phyloP scores from a whole-genome alignment of 2,329 filamentous ascomycete species.

The Periconia sp. region DNA sequence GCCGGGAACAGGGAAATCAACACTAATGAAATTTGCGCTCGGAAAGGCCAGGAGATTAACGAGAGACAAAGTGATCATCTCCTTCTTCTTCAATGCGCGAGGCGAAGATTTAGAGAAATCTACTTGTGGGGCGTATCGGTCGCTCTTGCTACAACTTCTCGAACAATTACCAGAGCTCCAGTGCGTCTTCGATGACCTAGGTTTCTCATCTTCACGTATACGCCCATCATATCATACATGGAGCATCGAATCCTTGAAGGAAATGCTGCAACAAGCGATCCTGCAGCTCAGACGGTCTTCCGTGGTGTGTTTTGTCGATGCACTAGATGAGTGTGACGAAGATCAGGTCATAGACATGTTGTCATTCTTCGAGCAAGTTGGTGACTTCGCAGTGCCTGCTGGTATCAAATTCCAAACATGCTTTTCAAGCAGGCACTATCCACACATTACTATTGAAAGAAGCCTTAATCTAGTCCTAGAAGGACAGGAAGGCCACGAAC shows the following conservation, averaged over 20 bases:
- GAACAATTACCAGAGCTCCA: conserved; percentile 8
- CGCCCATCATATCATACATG: conserved; percentile 1
- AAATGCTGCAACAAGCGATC: conserved; percentile 14
- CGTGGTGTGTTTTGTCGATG: conserved; percentile 42
- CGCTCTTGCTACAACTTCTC: conserved; percentile 21
- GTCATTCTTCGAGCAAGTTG: conserved; percentile 48
- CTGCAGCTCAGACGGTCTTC: conserved; percentile 5
- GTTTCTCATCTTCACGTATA: not conserved
- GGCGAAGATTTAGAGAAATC: conserved; percentile 15
- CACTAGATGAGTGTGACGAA: conserved; percentile 56
- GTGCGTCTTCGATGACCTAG: conserved; percentile 3
- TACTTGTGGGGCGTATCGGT: conserved; percentile 20
- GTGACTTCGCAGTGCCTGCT: conserved; percentile 20
- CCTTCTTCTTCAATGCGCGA: conserved; percentile 24
- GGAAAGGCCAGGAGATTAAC: conserved; percentile 1
- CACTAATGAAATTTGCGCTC: conserved; percentile 12
- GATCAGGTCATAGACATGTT: conserved; percentile 51
- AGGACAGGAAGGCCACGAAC: conserved; percentile 35
- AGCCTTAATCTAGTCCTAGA: conserved; percentile 41
- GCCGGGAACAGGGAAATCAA: conserved; percentile 46
- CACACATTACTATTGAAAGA: conserved; percentile 40
- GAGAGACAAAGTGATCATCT: conserved; percentile 5
- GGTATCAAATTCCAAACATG: conserved; percentile 39
- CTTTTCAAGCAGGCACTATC: conserved; percentile 57
- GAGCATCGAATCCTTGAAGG: conserved; percentile 6